A percentile compares a stretch with the other conserved stretches of the same genome.
phyloP scores from a whole-genome alignment of 495 filamentous ascomycete genomes.

The Daldinia bambusicola region DNA sequence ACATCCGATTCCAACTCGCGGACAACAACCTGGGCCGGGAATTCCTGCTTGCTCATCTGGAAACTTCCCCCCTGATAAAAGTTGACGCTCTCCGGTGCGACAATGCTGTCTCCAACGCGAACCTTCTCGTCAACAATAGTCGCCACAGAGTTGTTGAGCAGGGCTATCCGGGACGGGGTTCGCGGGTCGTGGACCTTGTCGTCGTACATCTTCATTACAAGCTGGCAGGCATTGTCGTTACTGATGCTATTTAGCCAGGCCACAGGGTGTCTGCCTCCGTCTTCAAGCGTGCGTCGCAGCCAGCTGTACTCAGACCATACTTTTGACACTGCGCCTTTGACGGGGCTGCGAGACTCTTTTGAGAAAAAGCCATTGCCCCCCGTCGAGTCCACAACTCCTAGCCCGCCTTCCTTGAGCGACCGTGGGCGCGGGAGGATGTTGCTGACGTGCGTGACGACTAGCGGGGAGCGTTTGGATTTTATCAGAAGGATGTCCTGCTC shows the following conservation, averaged over 20 bases:
- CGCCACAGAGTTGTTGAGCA: background rate
- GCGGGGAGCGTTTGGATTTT: background rate
- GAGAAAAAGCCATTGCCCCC: background rate
- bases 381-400: background rate
- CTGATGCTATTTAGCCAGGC: background rate
- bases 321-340: background rate
- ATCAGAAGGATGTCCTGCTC: conserved; percentile 1
- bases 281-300: background rate
- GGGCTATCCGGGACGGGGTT: background rate
- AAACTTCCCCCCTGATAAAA: background rate
- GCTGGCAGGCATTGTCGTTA: background rate
- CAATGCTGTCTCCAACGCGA: conserved; percentile 4
- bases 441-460: conserved; percentile 1
- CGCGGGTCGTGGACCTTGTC: background rate
- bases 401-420: background rate
- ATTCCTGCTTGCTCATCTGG: background rate
- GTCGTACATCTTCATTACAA: background rate
- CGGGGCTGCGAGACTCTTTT: background rate
- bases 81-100: background rate
- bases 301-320: conserved; percentile 2
- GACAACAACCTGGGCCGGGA: background rate
- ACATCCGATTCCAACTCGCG: background rate
- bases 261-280: background rate
- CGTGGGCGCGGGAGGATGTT: background rate
- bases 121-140: conserved; percentile 8